phyloP scores from a whole-genome alignment of 108 stramenopile species.

The Bacterosira constricta region DNA sequence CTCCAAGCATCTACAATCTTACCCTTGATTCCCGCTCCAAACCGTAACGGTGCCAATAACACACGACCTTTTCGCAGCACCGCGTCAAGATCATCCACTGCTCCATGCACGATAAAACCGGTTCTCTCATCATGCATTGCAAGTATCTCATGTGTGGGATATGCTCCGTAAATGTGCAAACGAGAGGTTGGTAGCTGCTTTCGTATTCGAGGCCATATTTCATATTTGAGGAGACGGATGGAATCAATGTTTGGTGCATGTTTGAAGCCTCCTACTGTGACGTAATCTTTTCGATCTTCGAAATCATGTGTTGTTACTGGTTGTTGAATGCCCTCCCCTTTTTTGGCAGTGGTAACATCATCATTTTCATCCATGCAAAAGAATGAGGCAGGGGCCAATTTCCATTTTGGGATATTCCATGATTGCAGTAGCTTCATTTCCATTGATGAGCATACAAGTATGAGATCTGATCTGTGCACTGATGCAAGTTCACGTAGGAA shows the following conservation, averaged over 20 bases:
- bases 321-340: not conserved
- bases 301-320: not conserved
- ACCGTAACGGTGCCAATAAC: slow-evolving; percentile 78
- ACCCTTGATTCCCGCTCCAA: slow-evolving; percentile 88
- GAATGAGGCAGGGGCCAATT: slow-evolving; percentile 63
- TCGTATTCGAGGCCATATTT: slow-evolving; percentile 74
- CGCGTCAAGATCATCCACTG: slow-evolving; percentile 37
- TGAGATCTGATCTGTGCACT: slow-evolving; percentile 73
- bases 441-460: slow-evolving; percentile 61
- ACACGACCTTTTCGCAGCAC: slow-evolving; percentile 48
- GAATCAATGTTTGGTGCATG: slow-evolving; percentile 84
- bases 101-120: slow-evolving; percentile 72
- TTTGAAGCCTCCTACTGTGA: slow-evolving; percentile 65
- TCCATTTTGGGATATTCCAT: slow-evolving; percentile 45
- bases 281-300: slow-evolving; percentile 35
- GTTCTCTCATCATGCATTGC: slow-evolving; percentile 28
- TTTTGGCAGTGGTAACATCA: not conserved
- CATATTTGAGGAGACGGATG: slow-evolving; percentile 42
- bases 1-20: slow-evolving; percentile 86
- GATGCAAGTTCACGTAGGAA: slow-evolving; percentile 69
- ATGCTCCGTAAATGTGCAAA: slow-evolving; percentile 71
- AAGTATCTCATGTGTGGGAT: slow-evolving; percentile 45
- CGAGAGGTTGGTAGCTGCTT: slow-evolving; percentile 43
- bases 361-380: slow-evolving; percentile 31
- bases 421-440: slow-evolving; percentile 50